Evolutionary conservation across 768 basidiomycete species (phyloP), one percentile per base, ranked within the genome.

Genomic region (Tylopilus cervinicoccineus): DNA sequence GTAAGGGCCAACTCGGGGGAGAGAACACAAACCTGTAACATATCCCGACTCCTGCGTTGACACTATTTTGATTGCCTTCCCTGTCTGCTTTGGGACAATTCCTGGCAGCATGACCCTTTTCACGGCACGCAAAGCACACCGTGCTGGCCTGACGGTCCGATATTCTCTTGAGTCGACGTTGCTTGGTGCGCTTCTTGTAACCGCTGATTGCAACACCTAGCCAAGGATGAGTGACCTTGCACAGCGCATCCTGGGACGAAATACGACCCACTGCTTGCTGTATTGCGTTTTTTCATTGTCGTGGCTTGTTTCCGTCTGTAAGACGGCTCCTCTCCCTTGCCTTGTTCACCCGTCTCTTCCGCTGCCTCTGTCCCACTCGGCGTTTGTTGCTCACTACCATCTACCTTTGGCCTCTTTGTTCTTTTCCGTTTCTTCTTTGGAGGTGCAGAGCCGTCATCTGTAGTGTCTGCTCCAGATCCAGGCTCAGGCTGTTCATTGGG

Each of bases 101-200:
- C 62, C 75, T 83, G 4, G 92, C 92, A 2, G 85, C 73, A 60
- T 97, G 93, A 0, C 93, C 93, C 52, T 75, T 80, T 59, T 83
- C 74, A 43, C 93, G 78, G 70, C 93, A 97, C 3, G 86, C 87
- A 65, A 93, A 94, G 63, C 93, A 96, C 6, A 78, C 82, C 2
- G 84, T 92, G 3, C 71, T 65, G 9, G 74, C 69, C 12, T 74
- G 56, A 36, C 80, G 78, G 39, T 84, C 79, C 3, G 77, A 61
- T 43, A 80, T 77, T 31, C 92, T 81, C 54, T 79, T 76, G 43
- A 83, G 60, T 13, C 91, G 77, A 41, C 93, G 75, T 17, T 70
- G 57, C 60, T 94, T 90, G 4, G 76, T 71, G 22, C 67, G 65
- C 47, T 43, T 55, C n/a, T 53, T 19, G 52, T 51, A 59, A 12